Percentiles rank a stretch among this genome's conserved stretches.
These are phyloP conservation scores for Cladobotryum protrusum DNA, from an alignment of 2,329 filamentous ascomycete species.

Conservation along the genomic window DNA sequence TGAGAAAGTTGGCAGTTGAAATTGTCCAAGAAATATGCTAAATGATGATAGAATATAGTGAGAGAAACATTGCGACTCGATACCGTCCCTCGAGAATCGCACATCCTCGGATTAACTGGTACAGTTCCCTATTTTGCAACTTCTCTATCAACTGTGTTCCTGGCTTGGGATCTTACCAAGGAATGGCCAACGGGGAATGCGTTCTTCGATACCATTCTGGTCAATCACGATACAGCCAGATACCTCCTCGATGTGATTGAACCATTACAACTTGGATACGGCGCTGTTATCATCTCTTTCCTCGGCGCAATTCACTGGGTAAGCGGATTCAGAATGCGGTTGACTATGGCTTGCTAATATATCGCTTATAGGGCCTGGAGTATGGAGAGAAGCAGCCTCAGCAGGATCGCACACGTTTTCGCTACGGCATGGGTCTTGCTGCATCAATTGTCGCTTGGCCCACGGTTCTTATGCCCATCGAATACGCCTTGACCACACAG, in stretches of 20 bases:
- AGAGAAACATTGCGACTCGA: conserved; percentile 62
- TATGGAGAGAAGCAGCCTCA: conserved; percentile 64
- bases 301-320: conserved; percentile 88
- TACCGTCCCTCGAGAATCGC: conserved; percentile 60
- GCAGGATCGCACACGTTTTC: conserved; percentile 60
- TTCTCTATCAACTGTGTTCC: conserved; percentile 73
- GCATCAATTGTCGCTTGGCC: conserved; percentile 84
- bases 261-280: conserved; percentile 84
- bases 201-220: conserved; percentile 45
- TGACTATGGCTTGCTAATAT: background rate
- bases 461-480: conserved; percentile 74
- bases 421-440: conserved; percentile 77
- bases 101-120: conserved; percentile 66
- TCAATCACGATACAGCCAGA: conserved; percentile 66
- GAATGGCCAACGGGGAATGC: conserved; percentile 53
- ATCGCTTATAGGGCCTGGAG: conserved; percentile 57
- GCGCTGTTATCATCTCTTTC: conserved; percentile 89
- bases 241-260: conserved; percentile 69
- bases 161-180: conserved; percentile 77
- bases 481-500: conserved; percentile 79
- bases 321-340: conserved; percentile 10
- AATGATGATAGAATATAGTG: conserved; percentile 49
- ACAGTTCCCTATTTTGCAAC: conserved; percentile 82
- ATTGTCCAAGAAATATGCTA: background rate
- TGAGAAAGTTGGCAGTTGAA: conserved; percentile 22